Conservation (phyloP, 2,329 filamentous ascomycete genomes). For the Stagonosporopsis tanaceti region DNA sequence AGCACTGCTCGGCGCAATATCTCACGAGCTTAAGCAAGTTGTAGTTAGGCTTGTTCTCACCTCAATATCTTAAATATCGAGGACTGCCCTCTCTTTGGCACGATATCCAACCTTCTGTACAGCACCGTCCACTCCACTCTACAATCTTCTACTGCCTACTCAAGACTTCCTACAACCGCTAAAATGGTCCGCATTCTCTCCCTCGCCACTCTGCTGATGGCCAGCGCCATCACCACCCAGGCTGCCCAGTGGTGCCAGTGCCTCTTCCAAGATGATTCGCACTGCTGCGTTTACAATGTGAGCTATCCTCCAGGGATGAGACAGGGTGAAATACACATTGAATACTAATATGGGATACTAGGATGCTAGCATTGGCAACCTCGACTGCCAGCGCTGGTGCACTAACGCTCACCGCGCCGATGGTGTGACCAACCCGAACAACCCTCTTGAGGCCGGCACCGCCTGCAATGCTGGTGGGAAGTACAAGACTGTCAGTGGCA, state of each 20-base stretch:
- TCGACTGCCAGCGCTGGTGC: conserved; percentile 19
- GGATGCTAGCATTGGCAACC: conserved; percentile 3
- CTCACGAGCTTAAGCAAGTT: conserved; percentile 10
- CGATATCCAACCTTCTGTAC: conserved; percentile 5
- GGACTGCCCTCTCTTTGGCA: conserved; percentile 5
- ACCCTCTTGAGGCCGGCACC: conserved; percentile 12
- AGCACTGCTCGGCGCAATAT: conserved; percentile 10
- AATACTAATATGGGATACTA: conserved; percentile 12
- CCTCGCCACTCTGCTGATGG: conserved; percentile 13
- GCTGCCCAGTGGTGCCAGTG: conserved; percentile 18
- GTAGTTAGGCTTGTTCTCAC: conserved; percentile 11
- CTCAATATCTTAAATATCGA: conserved; percentile 13
- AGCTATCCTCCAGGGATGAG: conserved; percentile 2
- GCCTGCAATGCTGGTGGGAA: conserved; percentile 20
- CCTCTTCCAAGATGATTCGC: conserved; percentile 16
- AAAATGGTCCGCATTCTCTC: conserved; percentile 17
- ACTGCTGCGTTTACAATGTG: conserved; percentile 20
- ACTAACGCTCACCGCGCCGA: conserved; percentile 13
- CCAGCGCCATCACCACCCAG: conserved; percentile 15
- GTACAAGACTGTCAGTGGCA: conserved; percentile 14
- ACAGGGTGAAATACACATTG: conserved; percentile 5
- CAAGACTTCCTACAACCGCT: conserved; percentile 7
- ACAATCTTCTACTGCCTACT: conserved; percentile 13
- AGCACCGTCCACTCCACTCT: conserved; percentile 4
- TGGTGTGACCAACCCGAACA: conserved; percentile 9